Conservation (phyloP, 106 monocot genomes). For the Amphibolis antarctica region DNA sequence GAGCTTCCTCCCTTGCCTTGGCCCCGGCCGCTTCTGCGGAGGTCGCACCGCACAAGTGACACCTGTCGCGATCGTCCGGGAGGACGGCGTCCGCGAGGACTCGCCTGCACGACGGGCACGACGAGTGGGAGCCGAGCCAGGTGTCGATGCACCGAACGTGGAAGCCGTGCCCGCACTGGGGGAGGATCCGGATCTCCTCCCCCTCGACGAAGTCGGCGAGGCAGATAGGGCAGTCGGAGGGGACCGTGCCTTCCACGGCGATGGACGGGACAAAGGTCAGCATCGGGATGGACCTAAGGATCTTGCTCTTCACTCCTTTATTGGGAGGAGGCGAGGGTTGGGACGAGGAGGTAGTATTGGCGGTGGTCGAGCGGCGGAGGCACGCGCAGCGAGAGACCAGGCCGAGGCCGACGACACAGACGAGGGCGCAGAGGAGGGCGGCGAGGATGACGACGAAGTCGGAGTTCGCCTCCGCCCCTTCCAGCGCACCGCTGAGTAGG, state of each 20-base stretch:
- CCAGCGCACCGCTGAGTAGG: no score
- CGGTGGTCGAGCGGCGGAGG: not conserved
- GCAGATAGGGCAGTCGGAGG: slow-evolving; percentile 44
- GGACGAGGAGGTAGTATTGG: not conserved
- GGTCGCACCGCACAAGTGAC: no score
- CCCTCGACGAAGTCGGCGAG: slow-evolving; percentile 50
- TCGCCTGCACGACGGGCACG: slow-evolving; percentile 55
- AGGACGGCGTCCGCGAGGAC: slow-evolving; percentile 2
- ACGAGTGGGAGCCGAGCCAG: slow-evolving; percentile 52
- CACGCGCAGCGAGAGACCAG: slow-evolving; percentile 45
- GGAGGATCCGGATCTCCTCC: slow-evolving; percentile 48
- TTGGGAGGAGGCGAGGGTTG: not conserved
- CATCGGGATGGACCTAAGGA: slow-evolving; percentile 15
- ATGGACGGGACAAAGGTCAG: slow-evolving; percentile 16
- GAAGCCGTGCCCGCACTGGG: slow-evolving; percentile 53
- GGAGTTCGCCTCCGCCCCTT: slow-evolving; percentile 13
- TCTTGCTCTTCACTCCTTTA: not conserved
- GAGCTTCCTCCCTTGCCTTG: no score
- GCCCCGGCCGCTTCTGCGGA: no score
- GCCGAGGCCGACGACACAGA: slow-evolving; percentile 44
- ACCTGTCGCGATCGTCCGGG: no score
- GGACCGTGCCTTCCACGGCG: not conserved
- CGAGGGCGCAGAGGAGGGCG: slow-evolving; percentile 55
- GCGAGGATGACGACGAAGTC: slow-evolving; percentile 54
- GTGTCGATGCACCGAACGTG: slow-evolving; percentile 48